These are phyloP conservation scores for Pichia ethanolica DNA, from an alignment of 805 yeast genomes.

Conservation along the genomic window DNA sequence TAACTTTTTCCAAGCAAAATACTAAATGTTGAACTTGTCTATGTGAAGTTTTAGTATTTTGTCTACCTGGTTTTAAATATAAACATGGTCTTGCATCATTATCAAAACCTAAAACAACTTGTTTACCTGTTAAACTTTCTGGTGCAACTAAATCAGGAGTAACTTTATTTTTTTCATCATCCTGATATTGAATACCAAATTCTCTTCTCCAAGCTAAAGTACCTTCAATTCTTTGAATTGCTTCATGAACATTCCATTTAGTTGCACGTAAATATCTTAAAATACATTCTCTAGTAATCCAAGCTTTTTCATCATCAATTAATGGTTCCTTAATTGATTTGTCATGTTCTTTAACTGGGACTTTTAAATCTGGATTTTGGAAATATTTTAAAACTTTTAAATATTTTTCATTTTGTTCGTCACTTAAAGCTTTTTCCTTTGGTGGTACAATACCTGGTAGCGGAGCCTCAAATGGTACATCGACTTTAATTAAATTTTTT, in stretches of 20 bases:
- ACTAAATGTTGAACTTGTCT: conserved; percentile 96
- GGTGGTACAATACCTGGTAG: conserved; percentile 48
- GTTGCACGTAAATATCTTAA: conserved; percentile 88
- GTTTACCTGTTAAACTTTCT: conserved; percentile 90
- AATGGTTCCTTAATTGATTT: conserved; percentile 31
- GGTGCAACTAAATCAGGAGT: conserved; percentile 46
- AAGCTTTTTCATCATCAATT: conserved; percentile 61
- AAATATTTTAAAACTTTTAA: conserved; percentile 57
- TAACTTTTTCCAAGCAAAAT: conserved; percentile 84
- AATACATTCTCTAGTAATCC: conserved; percentile 91
- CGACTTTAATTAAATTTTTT: conserved; percentile 17
- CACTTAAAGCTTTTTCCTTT: conserved; percentile 36
- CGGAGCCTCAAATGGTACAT: conserved; percentile 49
- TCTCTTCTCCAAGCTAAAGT: conserved; percentile 92
- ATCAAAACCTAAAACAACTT: conserved; percentile 86
- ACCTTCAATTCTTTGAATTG: conserved; percentile 64
- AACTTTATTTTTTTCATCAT: conserved; percentile 39
- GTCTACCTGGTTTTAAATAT: conserved; percentile 89
- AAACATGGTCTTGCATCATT: conserved; percentile 86
- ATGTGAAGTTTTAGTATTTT: conserved; percentile 83
- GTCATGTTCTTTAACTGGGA: conserved; percentile 43
- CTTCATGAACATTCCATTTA: conserved; percentile 72
- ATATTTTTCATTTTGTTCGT: conserved; percentile 55
- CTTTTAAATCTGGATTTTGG: conserved; percentile 39
- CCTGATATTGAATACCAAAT: conserved; percentile 58